phyloP scores from a whole-genome alignment of 768 basidiomycete genomes.

The Suillus alpinus region DNA sequence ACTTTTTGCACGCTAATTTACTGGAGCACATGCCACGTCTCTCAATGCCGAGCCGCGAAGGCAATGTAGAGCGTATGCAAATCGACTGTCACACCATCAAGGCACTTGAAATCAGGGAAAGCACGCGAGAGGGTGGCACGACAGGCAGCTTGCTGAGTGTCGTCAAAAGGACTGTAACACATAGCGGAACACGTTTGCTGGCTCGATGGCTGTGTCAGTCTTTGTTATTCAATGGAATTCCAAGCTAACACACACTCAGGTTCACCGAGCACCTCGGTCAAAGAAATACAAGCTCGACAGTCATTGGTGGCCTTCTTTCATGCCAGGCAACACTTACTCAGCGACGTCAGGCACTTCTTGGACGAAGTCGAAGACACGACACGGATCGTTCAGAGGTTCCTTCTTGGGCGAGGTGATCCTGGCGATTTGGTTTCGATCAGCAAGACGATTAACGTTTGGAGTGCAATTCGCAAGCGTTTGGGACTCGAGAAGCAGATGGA shows the following conservation, averaged over 20 bases:
- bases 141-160: slow-evolving; percentile 74
- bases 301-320: slow-evolving; percentile 74
- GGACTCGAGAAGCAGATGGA: slow-evolving; percentile 58
- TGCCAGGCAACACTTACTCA: slow-evolving; percentile 55
- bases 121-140: slow-evolving; percentile 64
- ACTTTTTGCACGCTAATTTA: slow-evolving; percentile 63
- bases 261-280: slow-evolving; percentile 76
- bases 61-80: slow-evolving; percentile 63
- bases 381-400: slow-evolving; percentile 75
- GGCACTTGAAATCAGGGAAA: slow-evolving; percentile 82
- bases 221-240: background rate
- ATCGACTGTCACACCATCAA: slow-evolving; percentile 88
- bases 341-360: slow-evolving; percentile 58
- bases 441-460: slow-evolving; percentile 61
- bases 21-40: slow-evolving; percentile 77
- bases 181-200: slow-evolving; percentile 72
- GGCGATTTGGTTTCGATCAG: slow-evolving; percentile 66
- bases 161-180: slow-evolving; percentile 75
- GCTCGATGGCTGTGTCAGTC: slow-evolving; percentile 73
- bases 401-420: slow-evolving; percentile 63
- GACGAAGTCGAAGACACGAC: slow-evolving; percentile 63
- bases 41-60: slow-evolving; percentile 56
- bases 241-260: slow-evolving; percentile 41
- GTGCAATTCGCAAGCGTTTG: slow-evolving; percentile 47
- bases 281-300: slow-evolving; percentile 72